Conservation (phyloP, 805 yeast genomes). For the Yamadazyma olivae region DNA sequence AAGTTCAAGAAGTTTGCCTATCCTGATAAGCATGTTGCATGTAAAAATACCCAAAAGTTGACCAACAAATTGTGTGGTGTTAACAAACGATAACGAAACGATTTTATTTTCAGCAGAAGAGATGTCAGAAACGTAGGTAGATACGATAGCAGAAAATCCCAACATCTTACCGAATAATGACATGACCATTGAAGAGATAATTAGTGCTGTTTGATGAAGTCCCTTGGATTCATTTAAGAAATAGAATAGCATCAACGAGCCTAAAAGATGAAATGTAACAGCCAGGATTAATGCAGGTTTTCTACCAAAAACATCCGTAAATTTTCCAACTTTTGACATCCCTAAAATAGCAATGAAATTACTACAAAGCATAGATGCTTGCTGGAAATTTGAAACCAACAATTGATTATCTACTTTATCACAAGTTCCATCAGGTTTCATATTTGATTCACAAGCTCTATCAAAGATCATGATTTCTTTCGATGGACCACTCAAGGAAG, state of each 20-base stretch:
- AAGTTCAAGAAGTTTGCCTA: conserved; percentile 2
- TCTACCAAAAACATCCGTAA: conserved; percentile 4
- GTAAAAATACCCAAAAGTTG: background rate
- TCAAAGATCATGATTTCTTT: conserved; percentile 3
- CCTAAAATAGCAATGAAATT: background rate
- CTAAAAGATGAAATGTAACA: background rate
- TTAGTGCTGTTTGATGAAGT: background rate
- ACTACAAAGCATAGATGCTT: background rate
- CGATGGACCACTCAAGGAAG: conserved; percentile 1
- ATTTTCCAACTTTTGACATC: conserved; percentile 2
- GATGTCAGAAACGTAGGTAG: conserved; percentile 3
- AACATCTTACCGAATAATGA: background rate
- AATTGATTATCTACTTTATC: conserved; percentile 4
- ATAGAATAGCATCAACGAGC: background rate
- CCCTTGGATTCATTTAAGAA: background rate
- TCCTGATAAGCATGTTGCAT: conserved; percentile 2
- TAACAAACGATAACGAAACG: background rate
- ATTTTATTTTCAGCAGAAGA: background rate
- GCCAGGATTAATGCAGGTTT: background rate
- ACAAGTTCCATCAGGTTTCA: conserved; percentile 4
- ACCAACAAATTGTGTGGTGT: background rate
- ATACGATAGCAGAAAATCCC: background rate
- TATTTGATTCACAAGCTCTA: conserved; percentile 8
- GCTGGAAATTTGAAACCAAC: conserved; percentile 3
- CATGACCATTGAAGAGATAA: background rate